phyloP scores from a whole-genome alignment of 768 basidiomycete species.

The Ramaria sp. region DNA sequence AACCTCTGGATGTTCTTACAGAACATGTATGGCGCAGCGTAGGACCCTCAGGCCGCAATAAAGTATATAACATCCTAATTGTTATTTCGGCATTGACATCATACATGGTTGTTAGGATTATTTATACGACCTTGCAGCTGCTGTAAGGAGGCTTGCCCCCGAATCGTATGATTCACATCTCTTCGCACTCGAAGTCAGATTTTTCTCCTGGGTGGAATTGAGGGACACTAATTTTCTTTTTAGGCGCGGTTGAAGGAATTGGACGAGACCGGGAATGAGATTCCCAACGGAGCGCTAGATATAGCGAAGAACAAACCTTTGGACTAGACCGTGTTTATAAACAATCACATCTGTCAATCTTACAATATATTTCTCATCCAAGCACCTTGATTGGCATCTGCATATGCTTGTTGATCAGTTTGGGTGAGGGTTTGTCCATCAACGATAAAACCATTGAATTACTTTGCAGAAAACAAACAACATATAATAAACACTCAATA shows the following conservation, averaged over 20 bases:
- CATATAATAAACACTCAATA: too few species aligned
- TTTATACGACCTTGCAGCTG: conserved; percentile 62
- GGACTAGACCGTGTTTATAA: too few species aligned
- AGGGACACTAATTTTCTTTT: neutral
- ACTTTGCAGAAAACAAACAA: too few species aligned
- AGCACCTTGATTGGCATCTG: too few species aligned
- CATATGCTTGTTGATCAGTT: too few species aligned
- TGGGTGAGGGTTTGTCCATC: too few species aligned
- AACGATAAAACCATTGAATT: too few species aligned
- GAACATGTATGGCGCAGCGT: conserved; percentile 58
- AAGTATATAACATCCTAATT: conserved; percentile 31
- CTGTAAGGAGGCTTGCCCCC: conserved; percentile 65
- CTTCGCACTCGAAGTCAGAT: conserved; percentile 56
- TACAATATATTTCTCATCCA: too few species aligned
- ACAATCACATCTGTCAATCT: too few species aligned
- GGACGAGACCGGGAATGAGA: conserved; percentile 37
- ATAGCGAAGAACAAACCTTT: too few species aligned
- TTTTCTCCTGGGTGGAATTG: neutral
- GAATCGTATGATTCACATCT: conserved; percentile 68
- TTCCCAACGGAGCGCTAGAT: neutral
- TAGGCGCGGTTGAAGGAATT: conserved; percentile 21
- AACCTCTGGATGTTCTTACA: conserved; percentile 61
- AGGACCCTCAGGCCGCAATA: conserved; percentile 87
- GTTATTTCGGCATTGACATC: neutral
- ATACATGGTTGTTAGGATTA: conserved; percentile 55